Percentiles rank a stretch among this genome's conserved stretches.
These are phyloP conservation scores for Cystobasidium sp. DNA, from an alignment of 1,284 basidiomycete genomes.

Conservation along the genomic window DNA sequence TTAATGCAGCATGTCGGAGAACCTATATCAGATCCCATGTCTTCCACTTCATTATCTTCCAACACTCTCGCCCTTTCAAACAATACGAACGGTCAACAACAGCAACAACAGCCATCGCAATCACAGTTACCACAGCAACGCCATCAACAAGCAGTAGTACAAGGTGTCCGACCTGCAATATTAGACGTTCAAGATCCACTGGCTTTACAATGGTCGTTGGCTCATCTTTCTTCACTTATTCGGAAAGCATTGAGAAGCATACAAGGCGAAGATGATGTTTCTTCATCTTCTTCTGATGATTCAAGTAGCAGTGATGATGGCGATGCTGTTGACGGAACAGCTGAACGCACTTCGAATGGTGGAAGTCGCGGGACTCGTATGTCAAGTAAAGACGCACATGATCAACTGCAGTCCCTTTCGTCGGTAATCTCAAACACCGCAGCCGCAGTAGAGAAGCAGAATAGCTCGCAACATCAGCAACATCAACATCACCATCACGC, in stretches of 20 bases:
- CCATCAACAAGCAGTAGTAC: background rate
- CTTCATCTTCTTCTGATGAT: conserved; percentile 39
- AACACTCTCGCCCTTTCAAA: background rate
- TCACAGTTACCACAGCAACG: no score
- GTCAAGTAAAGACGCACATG: no score
- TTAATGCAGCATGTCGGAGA: conserved; percentile 60
- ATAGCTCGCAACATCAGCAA: background rate
- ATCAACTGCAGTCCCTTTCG: no score
- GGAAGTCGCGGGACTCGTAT: no score
- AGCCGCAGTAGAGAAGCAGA: no score
- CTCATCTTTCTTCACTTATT: conserved; percentile 72
- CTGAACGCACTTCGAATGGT: no score
- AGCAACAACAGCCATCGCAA: no score
- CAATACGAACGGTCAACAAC: background rate
- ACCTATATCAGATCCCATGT: background rate
- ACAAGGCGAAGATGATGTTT: conserved; percentile 66
- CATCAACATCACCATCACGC: background rate
- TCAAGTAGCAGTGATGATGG: conserved; percentile 22
- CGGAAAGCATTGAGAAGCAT: conserved; percentile 73
- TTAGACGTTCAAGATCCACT: conserved; percentile 24
- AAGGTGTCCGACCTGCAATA: background rate
- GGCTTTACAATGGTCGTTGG: conserved; percentile 63
- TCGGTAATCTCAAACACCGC: no score
- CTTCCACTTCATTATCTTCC: background rate
- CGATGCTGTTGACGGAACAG: background rate